phyloP scores from a whole-genome alignment of 495 filamentous ascomycete species.

The Evansstolkia leycettana region DNA sequence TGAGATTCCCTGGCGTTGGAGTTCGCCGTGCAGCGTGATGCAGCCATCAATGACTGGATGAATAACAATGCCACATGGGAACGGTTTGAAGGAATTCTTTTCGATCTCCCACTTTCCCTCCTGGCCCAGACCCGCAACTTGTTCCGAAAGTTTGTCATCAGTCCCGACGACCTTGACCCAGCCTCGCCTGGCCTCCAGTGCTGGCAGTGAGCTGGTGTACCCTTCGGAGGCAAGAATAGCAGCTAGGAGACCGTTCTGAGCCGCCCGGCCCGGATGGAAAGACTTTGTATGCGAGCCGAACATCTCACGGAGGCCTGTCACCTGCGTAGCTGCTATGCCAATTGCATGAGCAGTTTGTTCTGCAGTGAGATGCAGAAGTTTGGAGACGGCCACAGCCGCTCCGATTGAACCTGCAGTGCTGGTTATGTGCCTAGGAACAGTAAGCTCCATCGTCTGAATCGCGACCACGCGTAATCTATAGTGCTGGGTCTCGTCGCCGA shows the following conservation, averaged over 20 bases:
- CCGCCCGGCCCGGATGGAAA: constrained; percentile 39
- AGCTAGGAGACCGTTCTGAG: constrained; percentile 38
- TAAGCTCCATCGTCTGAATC: too few relatives aligned
- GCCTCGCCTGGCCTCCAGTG: constrained; percentile 39
- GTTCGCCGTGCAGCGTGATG: constrained; percentile 24
- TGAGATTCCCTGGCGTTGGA: constrained; percentile 7
- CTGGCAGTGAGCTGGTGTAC: constrained; percentile 33
- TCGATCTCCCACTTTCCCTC: constrained; percentile 34
- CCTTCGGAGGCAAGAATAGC: constrained; percentile 33
- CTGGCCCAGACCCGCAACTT: constrained; percentile 6
- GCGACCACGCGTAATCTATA: too few relatives aligned
- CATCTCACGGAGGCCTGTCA: constrained; percentile 38
- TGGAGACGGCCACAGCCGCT: constrained; percentile 36
- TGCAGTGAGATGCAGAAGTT: constrained; percentile 23
- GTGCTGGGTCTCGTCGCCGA: too few relatives aligned
- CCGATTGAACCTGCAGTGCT: constrained; percentile 39
- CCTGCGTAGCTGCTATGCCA: constrained; percentile 39
- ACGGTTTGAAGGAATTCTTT: constrained; percentile 43
- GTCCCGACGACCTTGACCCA: constrained; percentile 38
- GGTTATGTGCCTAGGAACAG: constrained; percentile 30
- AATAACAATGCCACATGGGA: constrained; percentile 44
- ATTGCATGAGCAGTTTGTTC: constrained; percentile 36
- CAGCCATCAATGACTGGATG: constrained; percentile 42
- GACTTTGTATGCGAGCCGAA: constrained; percentile 45
- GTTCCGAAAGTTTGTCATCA: constrained; percentile 5